phyloP scores from a whole-genome alignment of 202 grass and related monocot genomes.

The Tripidium arundinaceum region DNA sequence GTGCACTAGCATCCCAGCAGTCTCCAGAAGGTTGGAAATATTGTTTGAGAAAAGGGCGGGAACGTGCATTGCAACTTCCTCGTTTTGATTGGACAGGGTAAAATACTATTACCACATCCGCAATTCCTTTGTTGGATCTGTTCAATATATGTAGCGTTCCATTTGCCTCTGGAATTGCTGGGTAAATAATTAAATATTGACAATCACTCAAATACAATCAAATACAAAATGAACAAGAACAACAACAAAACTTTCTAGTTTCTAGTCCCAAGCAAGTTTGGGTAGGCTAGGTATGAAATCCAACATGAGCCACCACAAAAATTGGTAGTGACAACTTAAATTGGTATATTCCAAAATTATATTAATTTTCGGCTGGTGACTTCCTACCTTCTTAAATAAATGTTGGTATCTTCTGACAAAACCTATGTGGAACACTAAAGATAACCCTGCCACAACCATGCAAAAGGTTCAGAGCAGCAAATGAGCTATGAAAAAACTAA shows the following conservation, averaged over 20 bases:
- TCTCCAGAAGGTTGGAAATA: slow-evolving; percentile 75
- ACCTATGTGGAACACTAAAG: not conserved
- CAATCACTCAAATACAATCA: not conserved
- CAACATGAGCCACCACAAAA: not conserved
- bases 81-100: slow-evolving; percentile 93
- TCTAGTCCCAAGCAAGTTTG: not conserved
- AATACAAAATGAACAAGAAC: not conserved
- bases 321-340: not conserved
- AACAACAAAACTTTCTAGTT: not conserved
- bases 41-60: slow-evolving; percentile 76
- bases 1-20: slow-evolving; percentile 35
- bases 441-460: not conserved
- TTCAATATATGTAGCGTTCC: slow-evolving; percentile 5
- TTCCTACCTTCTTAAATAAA: not conserved
- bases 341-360: not conserved
- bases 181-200: not conserved
- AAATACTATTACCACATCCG: slow-evolving; percentile 9
- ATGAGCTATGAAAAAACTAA: not conserved
- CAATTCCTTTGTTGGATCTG: slow-evolving; percentile 6
- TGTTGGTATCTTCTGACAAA: not conserved
- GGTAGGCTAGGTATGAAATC: not conserved
- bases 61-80: slow-evolving; percentile 52
- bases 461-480: not conserved
- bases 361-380: not conserved
- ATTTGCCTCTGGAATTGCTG: not conserved